These are phyloP conservation scores for Termitomyces bulborhizus DNA, from an alignment of 768 basidiomycete genomes.

Conservation along the genomic window DNA sequence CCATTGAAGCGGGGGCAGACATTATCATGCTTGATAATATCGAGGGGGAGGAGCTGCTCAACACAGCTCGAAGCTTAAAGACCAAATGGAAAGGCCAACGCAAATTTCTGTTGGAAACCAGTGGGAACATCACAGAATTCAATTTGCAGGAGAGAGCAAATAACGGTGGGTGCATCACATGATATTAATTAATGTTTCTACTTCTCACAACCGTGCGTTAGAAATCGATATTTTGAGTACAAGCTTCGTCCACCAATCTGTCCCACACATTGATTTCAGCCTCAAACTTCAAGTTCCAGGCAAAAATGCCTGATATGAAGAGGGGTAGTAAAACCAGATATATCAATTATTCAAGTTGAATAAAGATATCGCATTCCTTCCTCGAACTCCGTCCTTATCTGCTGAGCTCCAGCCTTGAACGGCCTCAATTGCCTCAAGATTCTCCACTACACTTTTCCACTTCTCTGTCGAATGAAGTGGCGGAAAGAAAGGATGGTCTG, in stretches of 20 bases:
- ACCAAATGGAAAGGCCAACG: constrained; percentile 75
- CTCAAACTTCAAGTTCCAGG: constrained; percentile 83
- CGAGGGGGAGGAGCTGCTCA: constrained; percentile 64
- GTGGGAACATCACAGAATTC: constrained; percentile 88
- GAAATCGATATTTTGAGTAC: constrained; percentile 96
- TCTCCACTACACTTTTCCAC: constrained; percentile 85
- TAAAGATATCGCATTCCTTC: constrained; percentile 66
- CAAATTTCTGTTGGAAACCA: constrained; percentile 88
- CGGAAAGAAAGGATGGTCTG: constrained; percentile 90
- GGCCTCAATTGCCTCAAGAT: constrained; percentile 69
- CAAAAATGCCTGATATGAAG: constrained; percentile 9
- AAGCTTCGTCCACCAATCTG: constrained; percentile 85
- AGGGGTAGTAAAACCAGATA: not conserved
- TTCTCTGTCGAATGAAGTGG: constrained; percentile 61
- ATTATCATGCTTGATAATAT: constrained; percentile 96
- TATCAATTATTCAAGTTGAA: constrained; percentile 41
- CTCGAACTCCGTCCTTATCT: constrained; percentile 62
- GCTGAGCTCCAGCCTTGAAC: constrained; percentile 55
- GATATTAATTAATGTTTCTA: not conserved
- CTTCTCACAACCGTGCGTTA: constrained; percentile 20
- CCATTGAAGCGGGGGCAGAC: constrained; percentile 94
- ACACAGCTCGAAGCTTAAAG: constrained; percentile 64
- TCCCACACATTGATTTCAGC: constrained; percentile 93
- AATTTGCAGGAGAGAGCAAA: constrained; percentile 79
- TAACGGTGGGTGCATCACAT: constrained; percentile 52